A percentile compares a stretch with the other conserved stretches of the same genome.
Conservation (phyloP, 106 monocot species). For the Triglochin maritima region DNA sequence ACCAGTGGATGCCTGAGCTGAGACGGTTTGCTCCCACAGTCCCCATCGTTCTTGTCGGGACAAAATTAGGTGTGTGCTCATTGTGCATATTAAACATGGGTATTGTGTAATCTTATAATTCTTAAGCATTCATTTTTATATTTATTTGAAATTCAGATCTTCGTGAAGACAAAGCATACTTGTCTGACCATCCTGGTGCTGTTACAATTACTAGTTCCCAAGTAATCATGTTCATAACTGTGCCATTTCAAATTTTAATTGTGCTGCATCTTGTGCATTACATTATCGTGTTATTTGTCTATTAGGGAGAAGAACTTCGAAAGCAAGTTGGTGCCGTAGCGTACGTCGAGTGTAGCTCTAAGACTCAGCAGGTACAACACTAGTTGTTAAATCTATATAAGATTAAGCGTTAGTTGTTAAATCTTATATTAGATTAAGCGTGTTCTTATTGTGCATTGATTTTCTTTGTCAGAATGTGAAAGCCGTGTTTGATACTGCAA, state of each 20-base stretch:
- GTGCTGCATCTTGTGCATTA: background rate
- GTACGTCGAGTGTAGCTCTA: conserved; percentile 92
- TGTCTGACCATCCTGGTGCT: conserved; percentile 76
- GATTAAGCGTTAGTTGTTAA: background rate
- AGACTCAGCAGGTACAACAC: conserved; percentile 75
- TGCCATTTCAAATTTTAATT: background rate
- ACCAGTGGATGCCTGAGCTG: conserved; percentile 94
- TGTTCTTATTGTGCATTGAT: background rate
- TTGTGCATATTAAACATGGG: background rate
- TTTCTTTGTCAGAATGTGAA: conserved; percentile 54
- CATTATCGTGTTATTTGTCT: background rate
- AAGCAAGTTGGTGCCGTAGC: conserved; percentile 76
- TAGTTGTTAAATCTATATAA: background rate
- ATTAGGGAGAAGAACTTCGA: conserved; percentile 85
- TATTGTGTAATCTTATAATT: background rate
- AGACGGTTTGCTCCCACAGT: conserved; percentile 82
- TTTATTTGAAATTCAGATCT: conserved; percentile 39
- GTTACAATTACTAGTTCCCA: conserved; percentile 51
- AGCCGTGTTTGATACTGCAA: conserved; percentile 86
- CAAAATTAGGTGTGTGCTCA: conserved; percentile 50
- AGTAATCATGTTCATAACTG: conserved; percentile 15
- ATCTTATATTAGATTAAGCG: background rate
- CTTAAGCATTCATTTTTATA: background rate
- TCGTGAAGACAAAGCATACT: conserved; percentile 68
- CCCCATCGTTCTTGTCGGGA: conserved; percentile 82